Evolutionary conservation across 768 basidiomycete genomes (phyloP).

Genomic region (Xerocomus potaroensis): DNA sequence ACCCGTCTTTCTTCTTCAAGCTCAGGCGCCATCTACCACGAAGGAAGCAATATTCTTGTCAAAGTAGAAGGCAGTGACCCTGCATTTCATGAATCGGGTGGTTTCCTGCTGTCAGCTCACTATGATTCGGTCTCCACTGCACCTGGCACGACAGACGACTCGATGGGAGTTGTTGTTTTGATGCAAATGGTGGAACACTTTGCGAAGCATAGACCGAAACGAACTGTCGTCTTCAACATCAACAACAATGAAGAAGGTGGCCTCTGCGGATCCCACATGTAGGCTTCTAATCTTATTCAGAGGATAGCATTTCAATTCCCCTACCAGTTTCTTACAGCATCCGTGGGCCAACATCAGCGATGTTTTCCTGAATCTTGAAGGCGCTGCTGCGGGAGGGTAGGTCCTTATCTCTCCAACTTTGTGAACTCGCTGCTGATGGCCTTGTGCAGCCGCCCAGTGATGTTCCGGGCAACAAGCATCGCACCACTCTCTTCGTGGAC

Average conservation of each 20-base stretch:
- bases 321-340: conserved; percentile 60
- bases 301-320: neutral
- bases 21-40: conserved; percentile 46
- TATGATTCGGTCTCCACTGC: conserved; percentile 78
- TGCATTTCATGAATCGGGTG: conserved; percentile 31
- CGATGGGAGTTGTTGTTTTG: conserved; percentile 65
- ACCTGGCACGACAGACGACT: conserved; percentile 73
- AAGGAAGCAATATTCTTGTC: conserved; percentile 64
- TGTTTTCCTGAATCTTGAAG: conserved; percentile 79
- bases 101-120: conserved; percentile 74
- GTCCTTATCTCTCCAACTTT: conserved; percentile 7
- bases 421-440: neutral
- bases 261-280: conserved; percentile 69
- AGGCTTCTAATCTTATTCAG: conserved; percentile 14
- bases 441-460: conserved; percentile 56
- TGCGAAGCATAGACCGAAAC: conserved; percentile 42
- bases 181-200: conserved; percentile 62
- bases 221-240: conserved; percentile 75
- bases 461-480: conserved; percentile 69
- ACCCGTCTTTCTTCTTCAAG: conserved; percentile 16
- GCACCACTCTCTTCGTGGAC: conserved; percentile 52
- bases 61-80: conserved; percentile 53
- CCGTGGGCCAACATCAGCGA: conserved; percentile 66
- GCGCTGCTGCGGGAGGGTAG: conserved; percentile 75
- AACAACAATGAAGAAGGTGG: conserved; percentile 86